Conservation (phyloP, 2,329 filamentous ascomycete species). For the Aspergillus terreus region DNA sequence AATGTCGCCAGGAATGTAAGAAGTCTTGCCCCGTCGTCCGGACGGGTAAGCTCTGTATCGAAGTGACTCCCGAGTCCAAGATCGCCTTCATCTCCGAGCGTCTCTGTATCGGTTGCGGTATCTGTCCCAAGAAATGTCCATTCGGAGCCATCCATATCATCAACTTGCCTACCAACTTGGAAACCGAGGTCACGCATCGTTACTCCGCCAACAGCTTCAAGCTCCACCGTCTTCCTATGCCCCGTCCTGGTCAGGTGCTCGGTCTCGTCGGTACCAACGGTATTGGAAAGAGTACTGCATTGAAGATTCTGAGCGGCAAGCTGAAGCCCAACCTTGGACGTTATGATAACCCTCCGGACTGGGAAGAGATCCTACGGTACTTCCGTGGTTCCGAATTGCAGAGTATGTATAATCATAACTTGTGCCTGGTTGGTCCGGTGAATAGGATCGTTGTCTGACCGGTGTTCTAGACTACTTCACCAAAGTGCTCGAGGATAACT, state of each 20-base stretch:
- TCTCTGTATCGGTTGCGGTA: slow-evolving; percentile 97
- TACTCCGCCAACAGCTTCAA: slow-evolving; percentile 99
- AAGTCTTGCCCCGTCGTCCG: slow-evolving; percentile 97
- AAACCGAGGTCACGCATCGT: slow-evolving; percentile 95
- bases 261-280: slow-evolving; percentile 98
- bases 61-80: slow-evolving; percentile 82
- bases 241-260: slow-evolving; percentile 88
- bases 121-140: slow-evolving; percentile 98
- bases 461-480: slow-evolving; percentile 81
- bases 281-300: slow-evolving; percentile 99
- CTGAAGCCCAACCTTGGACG: slow-evolving; percentile 95
- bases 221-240: slow-evolving; percentile 93
- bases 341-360: slow-evolving; percentile 95
- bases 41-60: slow-evolving; percentile 95
- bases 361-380: slow-evolving; percentile 98
- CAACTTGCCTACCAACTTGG: slow-evolving; percentile 98
- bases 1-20: slow-evolving; percentile 99
- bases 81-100: slow-evolving; percentile 98
- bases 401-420: slow-evolving; percentile 56
- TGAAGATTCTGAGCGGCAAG: slow-evolving; percentile 98
- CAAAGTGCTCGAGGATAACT: slow-evolving; percentile 91
- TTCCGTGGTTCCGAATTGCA: slow-evolving; percentile 97
- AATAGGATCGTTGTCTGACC: slow-evolving; percentile 14
- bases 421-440: too few species aligned
- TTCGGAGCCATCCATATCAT: slow-evolving; percentile 99